Evolutionary conservation across 225 moss, liverwort and hornwort species (phyloP).

Genomic region (Climacium dendroides): DNA sequence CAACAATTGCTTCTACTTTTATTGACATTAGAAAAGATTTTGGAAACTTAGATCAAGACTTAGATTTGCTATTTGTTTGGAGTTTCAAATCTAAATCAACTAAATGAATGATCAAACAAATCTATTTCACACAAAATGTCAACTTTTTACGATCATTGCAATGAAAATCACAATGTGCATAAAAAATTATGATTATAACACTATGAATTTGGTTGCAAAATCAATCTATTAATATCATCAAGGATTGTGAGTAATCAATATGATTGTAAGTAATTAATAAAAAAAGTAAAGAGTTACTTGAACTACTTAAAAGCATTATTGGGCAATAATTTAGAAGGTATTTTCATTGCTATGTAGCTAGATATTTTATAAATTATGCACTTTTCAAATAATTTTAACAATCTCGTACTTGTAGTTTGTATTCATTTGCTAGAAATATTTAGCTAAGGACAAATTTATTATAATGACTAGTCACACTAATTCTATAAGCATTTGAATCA

Average conservation of each 20-base stretch:
- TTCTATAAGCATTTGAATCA: background rate
- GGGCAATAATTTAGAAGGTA: background rate
- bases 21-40: background rate
- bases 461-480: background rate
- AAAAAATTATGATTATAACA: background rate
- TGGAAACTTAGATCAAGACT: background rate
- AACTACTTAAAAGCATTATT: background rate
- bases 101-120: background rate
- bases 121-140: background rate
- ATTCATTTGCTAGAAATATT: background rate
- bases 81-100: background rate
- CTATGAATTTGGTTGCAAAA: background rate
- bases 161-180: accelerated
- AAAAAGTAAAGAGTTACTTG: background rate
- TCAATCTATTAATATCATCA: background rate
- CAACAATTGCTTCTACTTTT: too few relatives aligned
- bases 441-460: background rate
- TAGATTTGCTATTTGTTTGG: background rate
- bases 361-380: background rate
- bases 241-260: accelerated
- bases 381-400: background rate
- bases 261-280: background rate
- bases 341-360: background rate
- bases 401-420: background rate
- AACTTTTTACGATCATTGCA: background rate